phyloP scores from a whole-genome alignment of 2,329 filamentous ascomycete genomes.

The Paramyrothecium sp. region DNA sequence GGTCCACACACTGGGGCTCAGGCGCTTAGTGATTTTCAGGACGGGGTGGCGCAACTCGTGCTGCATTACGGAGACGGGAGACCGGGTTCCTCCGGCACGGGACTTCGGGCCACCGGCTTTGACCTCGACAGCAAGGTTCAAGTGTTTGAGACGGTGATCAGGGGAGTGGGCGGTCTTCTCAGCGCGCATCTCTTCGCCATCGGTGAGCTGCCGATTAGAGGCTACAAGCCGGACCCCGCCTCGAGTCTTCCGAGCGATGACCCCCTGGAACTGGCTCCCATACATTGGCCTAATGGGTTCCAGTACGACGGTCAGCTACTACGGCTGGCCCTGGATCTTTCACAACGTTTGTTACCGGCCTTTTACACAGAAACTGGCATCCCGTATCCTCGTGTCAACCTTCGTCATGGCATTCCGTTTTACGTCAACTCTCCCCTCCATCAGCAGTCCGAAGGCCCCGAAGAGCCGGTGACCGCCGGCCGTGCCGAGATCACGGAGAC shows the following conservation, averaged over 20 bases:
- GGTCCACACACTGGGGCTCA: slow-evolving; percentile 33
- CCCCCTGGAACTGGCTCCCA: slow-evolving; percentile 49
- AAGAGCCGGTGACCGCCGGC: slow-evolving; percentile 32
- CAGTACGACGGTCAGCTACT: slow-evolving; percentile 87
- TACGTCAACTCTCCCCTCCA: slow-evolving; percentile 85
- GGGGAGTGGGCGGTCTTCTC: slow-evolving; percentile 84
- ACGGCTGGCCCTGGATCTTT: slow-evolving; percentile 84
- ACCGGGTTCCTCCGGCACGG: slow-evolving; percentile 64
- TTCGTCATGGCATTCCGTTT: slow-evolving; percentile 87
- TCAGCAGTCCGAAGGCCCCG: slow-evolving; percentile 37
- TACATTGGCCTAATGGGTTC: slow-evolving; percentile 74
- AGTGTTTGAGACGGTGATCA: slow-evolving; percentile 96
- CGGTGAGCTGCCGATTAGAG: slow-evolving; percentile 82
- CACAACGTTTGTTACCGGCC: slow-evolving; percentile 79
- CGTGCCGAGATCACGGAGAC: slow-evolving; percentile 81
- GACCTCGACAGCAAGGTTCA: slow-evolving; percentile 98
- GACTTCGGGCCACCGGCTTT: slow-evolving; percentile 75
- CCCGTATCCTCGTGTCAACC: slow-evolving; percentile 91
- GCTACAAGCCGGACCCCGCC: slow-evolving; percentile 59
- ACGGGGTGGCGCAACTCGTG: slow-evolving; percentile 74
- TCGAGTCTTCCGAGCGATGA: slow-evolving; percentile 27
- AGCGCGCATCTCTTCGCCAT: slow-evolving; percentile 93
- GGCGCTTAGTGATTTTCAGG: slow-evolving; percentile 73
- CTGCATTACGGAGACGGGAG: slow-evolving; percentile 85
- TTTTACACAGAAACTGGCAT: slow-evolving; percentile 90